Evolutionary conservation across 1,139 yeast species (phyloP), one percentile per base, ranked within the genome.

Genomic region (Scheffersomyces lignicola): DNA sequence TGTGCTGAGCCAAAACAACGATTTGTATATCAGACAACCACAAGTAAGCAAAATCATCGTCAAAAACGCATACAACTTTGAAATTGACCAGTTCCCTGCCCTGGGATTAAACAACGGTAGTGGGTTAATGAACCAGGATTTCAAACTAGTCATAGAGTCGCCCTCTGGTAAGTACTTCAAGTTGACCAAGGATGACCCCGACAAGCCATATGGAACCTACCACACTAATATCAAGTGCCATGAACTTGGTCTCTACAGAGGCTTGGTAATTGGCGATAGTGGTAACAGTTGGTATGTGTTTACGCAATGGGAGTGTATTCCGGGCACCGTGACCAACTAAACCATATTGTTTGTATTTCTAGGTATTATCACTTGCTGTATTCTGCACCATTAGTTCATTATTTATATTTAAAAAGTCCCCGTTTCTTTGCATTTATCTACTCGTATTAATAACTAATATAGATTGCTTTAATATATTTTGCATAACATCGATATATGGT

Each of bases 241-340:
- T 41, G 96, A 89, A 52, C 56, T 65, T 2, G 98, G 98, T 2
- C 58, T 73, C 18, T 92, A 96, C 84, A 73, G 90, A 35, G 94
- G 92, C 2, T 71, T 90, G 35, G 88, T 87, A 0, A 76, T 85
- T 32, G 83, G 90, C 7, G 94, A 87, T 48, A 76, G 82, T 33
- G 89, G 89, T 3, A 74, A 76, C 42, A 83, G 92, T 37, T 87
- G 96, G 90, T 84, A 89, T 50, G 89, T 86, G 5, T 88, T 87
- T 61, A 90, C 95, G 8, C 96, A 88, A 58, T 92, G 98, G 98
- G 72, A 72, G 30, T 84, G 94, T 56, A 30, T 39, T 14, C 9
- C 8, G 18, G 29, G 29, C 9, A 26, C 29, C 6, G 29, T 26
- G 11, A 26, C 18, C 3, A 26, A 26, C 11, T 26, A 26, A 23